A percentile compares a stretch with the other conserved stretches of the same genome.
Conservation (phyloP, 768 basidiomycete species). For the Postia placenta region DNA sequence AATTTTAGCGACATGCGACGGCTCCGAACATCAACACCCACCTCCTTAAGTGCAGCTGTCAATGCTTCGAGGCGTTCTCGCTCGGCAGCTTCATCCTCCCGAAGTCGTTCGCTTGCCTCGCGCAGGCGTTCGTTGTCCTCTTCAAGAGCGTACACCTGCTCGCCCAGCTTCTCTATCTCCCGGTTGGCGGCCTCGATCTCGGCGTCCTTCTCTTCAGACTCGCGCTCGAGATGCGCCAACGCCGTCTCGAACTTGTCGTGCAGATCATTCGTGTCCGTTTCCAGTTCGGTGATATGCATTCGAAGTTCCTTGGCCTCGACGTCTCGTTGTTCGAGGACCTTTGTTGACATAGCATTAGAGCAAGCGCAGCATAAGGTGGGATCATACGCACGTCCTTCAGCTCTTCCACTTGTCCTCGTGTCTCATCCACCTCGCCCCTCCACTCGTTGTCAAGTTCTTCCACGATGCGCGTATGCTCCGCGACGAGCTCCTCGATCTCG, state of each 20-base stretch:
- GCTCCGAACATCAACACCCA: slow-evolving; percentile 20
- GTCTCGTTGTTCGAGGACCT: slow-evolving; percentile 78
- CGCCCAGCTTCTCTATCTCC: slow-evolving; percentile 76
- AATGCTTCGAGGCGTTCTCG: slow-evolving; percentile 63
- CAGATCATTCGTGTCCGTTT: slow-evolving; percentile 63
- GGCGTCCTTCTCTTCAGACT: slow-evolving; percentile 73
- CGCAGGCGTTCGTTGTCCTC: slow-evolving; percentile 76
- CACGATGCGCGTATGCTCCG: slow-evolving; percentile 68
- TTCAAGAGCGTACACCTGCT: slow-evolving; percentile 75
- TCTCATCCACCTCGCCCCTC: slow-evolving; percentile 83
- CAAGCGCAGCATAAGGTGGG: background rate
- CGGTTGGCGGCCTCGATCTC: slow-evolving; percentile 69
- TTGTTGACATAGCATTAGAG: slow-evolving; percentile 8
- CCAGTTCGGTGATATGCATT: slow-evolving; percentile 68
- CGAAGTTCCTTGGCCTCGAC: slow-evolving; percentile 71
- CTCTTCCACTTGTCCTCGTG: slow-evolving; percentile 73
- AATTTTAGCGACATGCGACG: too few relatives aligned
- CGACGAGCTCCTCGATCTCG: slow-evolving; percentile 74
- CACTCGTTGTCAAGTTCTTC: slow-evolving; percentile 77
- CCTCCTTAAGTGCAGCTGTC: slow-evolving; percentile 76
- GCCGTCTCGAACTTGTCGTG: slow-evolving; percentile 72
- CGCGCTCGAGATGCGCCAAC: slow-evolving; percentile 69
- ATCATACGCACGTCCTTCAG: slow-evolving; percentile 53
- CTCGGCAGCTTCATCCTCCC: slow-evolving; percentile 73
- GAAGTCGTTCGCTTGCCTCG: slow-evolving; percentile 60